Percentiles rank a stretch among this genome's conserved stretches.
Evolutionary conservation across 345 rosid genomes (phyloP).

Genomic region (Eucalyptus virginea): DNA sequence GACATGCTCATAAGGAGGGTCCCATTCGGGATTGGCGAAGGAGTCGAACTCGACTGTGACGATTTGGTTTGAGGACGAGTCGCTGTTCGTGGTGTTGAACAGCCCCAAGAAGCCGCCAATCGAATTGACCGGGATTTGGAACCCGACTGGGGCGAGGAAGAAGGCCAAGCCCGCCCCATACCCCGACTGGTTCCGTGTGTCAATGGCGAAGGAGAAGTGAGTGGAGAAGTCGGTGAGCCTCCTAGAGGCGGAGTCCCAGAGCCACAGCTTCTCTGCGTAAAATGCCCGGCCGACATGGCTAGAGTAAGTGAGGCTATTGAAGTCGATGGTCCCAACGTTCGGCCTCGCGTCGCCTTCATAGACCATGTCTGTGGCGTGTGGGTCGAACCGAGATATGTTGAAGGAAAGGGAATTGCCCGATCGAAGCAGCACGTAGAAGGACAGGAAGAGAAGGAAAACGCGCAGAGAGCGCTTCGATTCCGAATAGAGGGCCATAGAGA

Average conservation of each 20-base stretch:
- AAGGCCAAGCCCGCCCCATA: background rate
- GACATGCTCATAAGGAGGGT: slow-evolving; percentile 19
- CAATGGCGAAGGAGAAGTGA: slow-evolving; percentile 2
- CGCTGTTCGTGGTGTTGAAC: background rate
- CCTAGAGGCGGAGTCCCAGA: slow-evolving; percentile 16
- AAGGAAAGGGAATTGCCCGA: slow-evolving; percentile 3
- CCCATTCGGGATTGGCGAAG: slow-evolving; percentile 5
- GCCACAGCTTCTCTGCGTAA: background rate
- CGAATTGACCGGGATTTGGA: background rate
- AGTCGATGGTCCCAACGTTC: slow-evolving; percentile 6
- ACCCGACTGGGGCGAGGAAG: background rate
- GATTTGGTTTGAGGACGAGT: background rate
- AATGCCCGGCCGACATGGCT: slow-evolving; percentile 15
- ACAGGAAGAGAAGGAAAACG: background rate
- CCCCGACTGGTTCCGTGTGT: background rate
- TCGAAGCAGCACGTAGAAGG: background rate
- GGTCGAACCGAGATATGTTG: background rate
- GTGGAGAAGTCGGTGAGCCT: slow-evolving; percentile 15
- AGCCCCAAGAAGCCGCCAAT: slow-evolving; percentile 4
- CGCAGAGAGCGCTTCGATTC: background rate
- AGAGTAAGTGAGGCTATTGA: background rate
- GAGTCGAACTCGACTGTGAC: slow-evolving; percentile 23
- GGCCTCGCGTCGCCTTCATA: slow-evolving; percentile 24
- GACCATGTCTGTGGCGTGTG: background rate
- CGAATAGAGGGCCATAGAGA: background rate